Base-by-base conservation (phyloP, 2,329 filamentous ascomycete species). In the Colletotrichum liriopes region DNA sequence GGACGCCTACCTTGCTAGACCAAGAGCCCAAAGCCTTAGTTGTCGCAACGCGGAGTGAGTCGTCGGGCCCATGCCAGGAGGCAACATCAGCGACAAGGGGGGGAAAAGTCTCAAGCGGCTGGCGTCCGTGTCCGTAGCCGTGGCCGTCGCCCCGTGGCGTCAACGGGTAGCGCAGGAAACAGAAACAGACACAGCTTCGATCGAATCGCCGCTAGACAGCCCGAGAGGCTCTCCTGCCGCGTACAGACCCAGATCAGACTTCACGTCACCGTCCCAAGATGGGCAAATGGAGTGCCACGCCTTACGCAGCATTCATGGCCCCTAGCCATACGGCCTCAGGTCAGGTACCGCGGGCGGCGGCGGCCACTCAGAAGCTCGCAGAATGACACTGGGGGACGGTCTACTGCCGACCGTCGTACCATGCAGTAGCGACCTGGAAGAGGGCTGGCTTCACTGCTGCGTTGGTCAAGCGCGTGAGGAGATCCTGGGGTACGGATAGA, bases 401-500 rank as follows among this genome's bases (percentile, higher is more conserved):
- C 35, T 11, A 37, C 35, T 37, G 35, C 35, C 35, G 35, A 11
- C 35, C 35, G 11, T 37, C 26, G 62, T 18, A 5, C 18, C 20
- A n/a, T 37, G 54, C 37, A 37, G 20, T 39, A 23, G 62, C 29
- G 29, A 32, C 29, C 3, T 32, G 29, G 29, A 32, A n/a, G 45
- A 39, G n/a, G 23, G 55, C n/a, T 23, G 23, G 55, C n/a, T 23
- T 18, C 55, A 58, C 20, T 26, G 29, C 35, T 59, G 55, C 45
- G 52, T 37, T 52, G 43, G 60, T 54, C 61, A 60, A 54, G 62
- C 11, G 45, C 26, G 56, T 20, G 39, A 47, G 26, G 51, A 62
- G 56, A 71, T 62, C 41, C 64, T 70, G 68, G 68, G 68, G 68
- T 71, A 63, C 52, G 52, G 52, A 56, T 45, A 41, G 39, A 16